Conservation (phyloP, 1,284 basidiomycete species). For the Rhodotorula sp. region DNA sequence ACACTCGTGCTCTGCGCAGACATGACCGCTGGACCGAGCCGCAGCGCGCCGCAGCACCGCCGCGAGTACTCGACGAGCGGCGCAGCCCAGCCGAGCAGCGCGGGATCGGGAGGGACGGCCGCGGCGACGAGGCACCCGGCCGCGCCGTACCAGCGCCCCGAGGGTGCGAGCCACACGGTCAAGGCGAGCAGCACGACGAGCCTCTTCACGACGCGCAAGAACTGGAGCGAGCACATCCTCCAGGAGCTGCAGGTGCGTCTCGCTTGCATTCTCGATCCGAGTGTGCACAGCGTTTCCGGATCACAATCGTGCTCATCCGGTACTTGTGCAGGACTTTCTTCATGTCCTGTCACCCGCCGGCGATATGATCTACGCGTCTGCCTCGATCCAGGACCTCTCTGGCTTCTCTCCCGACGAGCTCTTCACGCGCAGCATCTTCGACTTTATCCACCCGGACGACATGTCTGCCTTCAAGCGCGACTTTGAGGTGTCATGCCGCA, state of each 20-base stretch:
- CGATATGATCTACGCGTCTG: constrained; percentile 69
- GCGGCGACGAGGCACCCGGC: not conserved
- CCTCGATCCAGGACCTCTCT: constrained; percentile 67
- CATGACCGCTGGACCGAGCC: constrained; percentile 15
- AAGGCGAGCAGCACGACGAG: constrained; percentile 52
- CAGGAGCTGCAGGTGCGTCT: constrained; percentile 63
- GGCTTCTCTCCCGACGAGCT: constrained; percentile 74
- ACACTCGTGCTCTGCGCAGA: not conserved
- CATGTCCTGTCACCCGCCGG: constrained; percentile 65
- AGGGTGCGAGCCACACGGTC: constrained; percentile 27
- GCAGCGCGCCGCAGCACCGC: constrained; percentile 4
- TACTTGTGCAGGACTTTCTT: constrained; percentile 58
- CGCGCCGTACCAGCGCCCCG: constrained; percentile 22
- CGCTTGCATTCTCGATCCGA: too few species aligned
- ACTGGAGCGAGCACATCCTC: constrained; percentile 79
- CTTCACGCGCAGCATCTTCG: constrained; percentile 64
- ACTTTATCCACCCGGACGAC: constrained; percentile 68
- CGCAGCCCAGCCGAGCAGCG: not conserved
- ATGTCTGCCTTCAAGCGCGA: constrained; percentile 59
- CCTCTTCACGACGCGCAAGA: constrained; percentile 80
- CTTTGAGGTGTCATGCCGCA: constrained; percentile 61
- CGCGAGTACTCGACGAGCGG: not conserved
- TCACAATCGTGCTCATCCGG: not conserved
- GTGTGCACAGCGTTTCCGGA: not conserved
- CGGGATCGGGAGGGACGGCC: too few species aligned